Base-by-base conservation (phyloP, 192 early-diverging fungal species). In the Pilobolus umbonatus region DNA sequence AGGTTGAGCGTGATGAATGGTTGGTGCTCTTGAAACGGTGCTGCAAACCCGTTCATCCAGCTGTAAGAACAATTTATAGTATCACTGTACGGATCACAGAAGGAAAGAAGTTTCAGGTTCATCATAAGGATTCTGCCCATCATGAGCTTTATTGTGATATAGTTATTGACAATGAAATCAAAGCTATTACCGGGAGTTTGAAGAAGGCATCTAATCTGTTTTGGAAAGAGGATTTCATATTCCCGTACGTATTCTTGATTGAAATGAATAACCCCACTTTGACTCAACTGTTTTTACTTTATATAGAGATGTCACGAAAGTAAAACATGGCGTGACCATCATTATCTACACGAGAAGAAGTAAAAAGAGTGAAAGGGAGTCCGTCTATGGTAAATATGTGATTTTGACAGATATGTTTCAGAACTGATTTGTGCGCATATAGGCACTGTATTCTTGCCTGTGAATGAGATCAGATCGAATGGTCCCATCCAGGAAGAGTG, bases 61-160 rank as follows among this genome's bases (percentile, higher is more conserved):
- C 32, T 22, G 19, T 53, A 22, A 17, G 51, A 19, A 53, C 17
- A 5, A 53, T 53, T 12, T 35, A 53, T 5, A 36, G 51, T 36
- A 19, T 53, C 8, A 53, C 38, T 17, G 31, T 66, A 12, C 25
- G 32, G 25, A 55, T 66, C 4, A 28, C 30, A 1, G 64, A 66
- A 46, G 64, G 49, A 2, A 43, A 42, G 4, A 52, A 48, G 22
- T 34, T 66, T 6, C 57, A 55, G 5, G 34, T 59, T 9, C 24
- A 50, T 7, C 28, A 48, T 31, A 61, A 61, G 46, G 59, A 50
- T 21, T 31, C 46, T 0, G 43, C 26, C 11, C 50, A 46, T 17
- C 46, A 43, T 28, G 76, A 75, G n/a, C 53, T 72, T 0, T 75
- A 69, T 50, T 78, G 76, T 47, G 73, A 75, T 53, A 61, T 78